Base-by-base conservation (phyloP, 1,284 basidiomycete genomes). In the Omphalotus olearius region DNA sequence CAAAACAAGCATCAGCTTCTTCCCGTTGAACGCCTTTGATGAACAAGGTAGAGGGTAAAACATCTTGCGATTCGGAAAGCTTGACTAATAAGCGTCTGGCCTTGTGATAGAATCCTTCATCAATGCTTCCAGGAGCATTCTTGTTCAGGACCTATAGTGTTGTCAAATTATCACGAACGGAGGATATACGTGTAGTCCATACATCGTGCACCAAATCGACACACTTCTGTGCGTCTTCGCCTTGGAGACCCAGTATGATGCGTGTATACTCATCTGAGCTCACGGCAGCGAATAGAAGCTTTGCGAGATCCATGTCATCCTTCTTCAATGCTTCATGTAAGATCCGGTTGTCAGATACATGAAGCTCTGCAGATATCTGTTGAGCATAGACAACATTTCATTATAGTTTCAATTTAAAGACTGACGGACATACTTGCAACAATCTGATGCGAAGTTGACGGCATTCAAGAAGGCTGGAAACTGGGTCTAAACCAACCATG, bases 81-180 rank as follows among this genome's bases (percentile, higher is more conserved):
- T 63, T 62, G 17, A 65, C 57, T 9, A 65, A 57, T 11, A 65
- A 30, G 1, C 59, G 59, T 16, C 56, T 53, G 18, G 57, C 61
- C 40, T 59, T 53, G 18, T 58, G 58, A 23, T 53, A 52, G 18
- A 55, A 48, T 47, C 54, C 56, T 26, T 53, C 46, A 10, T 53
- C 39, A 13, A 14, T 3, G 36, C 9, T 26, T 28, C 18, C 16
- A 49, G 11, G 25, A n/a, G 46, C n/a, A 38, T 28, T 38, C 44
- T 33, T 50, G 18, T 51, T 49, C 9, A 54, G 33, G 1, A 54
- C 28, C 53, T 54, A 26, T n/a, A 16, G 39, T 16, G 38, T 40
- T 18, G 20, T 25, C 14, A n/a, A 13, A 41, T 23, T 16, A 47
- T 42, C 17, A 16, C 16, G 36, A 14, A 14, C n/a, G 23, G 28